Evolutionary conservation across 2,329 filamentous ascomycete species (phyloP), one percentile per base, ranked within the genome.

Genomic region (Zymoseptoria tritici): DNA sequence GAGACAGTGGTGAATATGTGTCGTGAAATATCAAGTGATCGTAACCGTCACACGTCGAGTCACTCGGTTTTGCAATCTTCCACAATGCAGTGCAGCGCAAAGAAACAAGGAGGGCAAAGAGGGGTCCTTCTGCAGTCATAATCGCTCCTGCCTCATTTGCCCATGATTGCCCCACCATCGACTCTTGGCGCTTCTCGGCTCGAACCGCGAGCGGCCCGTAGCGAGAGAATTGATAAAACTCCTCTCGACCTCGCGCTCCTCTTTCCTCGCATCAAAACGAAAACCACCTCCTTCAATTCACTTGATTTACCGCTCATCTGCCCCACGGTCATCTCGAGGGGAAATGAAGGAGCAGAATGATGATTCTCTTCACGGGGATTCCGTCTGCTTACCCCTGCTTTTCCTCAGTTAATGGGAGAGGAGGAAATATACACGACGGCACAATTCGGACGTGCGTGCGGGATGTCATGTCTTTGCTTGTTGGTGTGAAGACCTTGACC

Each of bases 291-390:
- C 77, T 74, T 82, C 81, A 85, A 86, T 86, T 85, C 84, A 86
- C 83, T 86, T 83, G 84, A 80, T 78, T 77, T 81, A 81, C 78
- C 73, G 78, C 77, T 72, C 74, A 46, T 16, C 75, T 73, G 66
- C 58, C 56, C 81, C 77, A 79, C 84, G 81, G 78, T 79, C 80
- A 77, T 77, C 74, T 80, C 81, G 84, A 86, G 83, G 84, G 84
- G 84, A 86, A 86, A 86, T 74, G 82, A 83, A 80, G 83, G 83
- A 84, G 83, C 68, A 86, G 83, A 84, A 65, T 67, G 77, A 80
- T 71, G 74, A 65, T 56, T 22, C 31, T 46, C 65, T 46, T 46
- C 13, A 7, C 16, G 13, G 36, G 36, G 36, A 65, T 62, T 58
- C 67, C 74, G 79, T 81, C 79, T 77, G 79, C 81, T 85, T 85